Percentiles rank a stretch among this genome's conserved stretches.
Evolutionary conservation across 2,329 filamentous ascomycete genomes (phyloP).

Genomic region (Bimuria novae-zelandiae): DNA sequence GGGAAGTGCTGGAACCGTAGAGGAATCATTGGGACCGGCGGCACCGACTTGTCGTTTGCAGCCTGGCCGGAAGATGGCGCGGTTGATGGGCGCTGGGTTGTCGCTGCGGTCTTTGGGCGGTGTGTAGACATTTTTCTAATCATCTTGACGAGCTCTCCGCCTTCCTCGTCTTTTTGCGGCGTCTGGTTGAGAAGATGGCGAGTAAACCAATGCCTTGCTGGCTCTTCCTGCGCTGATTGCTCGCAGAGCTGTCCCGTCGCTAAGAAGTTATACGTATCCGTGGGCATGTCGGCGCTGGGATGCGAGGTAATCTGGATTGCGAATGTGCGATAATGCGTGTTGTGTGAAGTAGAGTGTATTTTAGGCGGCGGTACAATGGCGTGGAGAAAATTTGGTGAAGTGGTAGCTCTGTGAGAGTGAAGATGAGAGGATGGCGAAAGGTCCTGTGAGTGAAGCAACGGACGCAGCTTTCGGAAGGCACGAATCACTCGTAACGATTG

Average conservation of each 20-base stretch:
- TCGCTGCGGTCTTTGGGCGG: slow-evolving; percentile 35
- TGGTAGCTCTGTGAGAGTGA: neutral
- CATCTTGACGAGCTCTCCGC: slow-evolving; percentile 3
- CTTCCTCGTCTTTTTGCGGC: slow-evolving; percentile 19
- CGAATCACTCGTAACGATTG: neutral
- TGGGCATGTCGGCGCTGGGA: slow-evolving; percentile 24
- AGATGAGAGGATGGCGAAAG: neutral
- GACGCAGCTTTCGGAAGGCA: neutral
- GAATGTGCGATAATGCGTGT: slow-evolving; percentile 12
- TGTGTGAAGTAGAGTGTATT: neutral
- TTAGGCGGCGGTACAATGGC: slow-evolving; percentile 1
- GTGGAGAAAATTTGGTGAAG: neutral
- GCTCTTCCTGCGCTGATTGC: slow-evolving; percentile 19
- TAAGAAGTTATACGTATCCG: slow-evolving; percentile 22
- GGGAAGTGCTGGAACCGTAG: slow-evolving; percentile 15
- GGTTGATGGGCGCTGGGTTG: slow-evolving; percentile 28
- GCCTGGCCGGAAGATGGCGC: slow-evolving; percentile 23
- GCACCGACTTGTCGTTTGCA: neutral
- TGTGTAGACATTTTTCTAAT: slow-evolving; percentile 14
- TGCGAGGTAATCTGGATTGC: slow-evolving; percentile 4
- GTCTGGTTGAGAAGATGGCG: slow-evolving; percentile 27
- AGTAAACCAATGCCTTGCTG: slow-evolving; percentile 32
- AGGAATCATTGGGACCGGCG: slow-evolving; percentile 11
- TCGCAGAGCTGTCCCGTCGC: slow-evolving; percentile 9
- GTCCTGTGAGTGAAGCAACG: neutral